Percentiles rank a stretch among this genome's conserved stretches.
These are phyloP conservation scores for Lyophyllum shimeji DNA, from an alignment of 768 basidiomycete species.

Conservation along the genomic window DNA sequence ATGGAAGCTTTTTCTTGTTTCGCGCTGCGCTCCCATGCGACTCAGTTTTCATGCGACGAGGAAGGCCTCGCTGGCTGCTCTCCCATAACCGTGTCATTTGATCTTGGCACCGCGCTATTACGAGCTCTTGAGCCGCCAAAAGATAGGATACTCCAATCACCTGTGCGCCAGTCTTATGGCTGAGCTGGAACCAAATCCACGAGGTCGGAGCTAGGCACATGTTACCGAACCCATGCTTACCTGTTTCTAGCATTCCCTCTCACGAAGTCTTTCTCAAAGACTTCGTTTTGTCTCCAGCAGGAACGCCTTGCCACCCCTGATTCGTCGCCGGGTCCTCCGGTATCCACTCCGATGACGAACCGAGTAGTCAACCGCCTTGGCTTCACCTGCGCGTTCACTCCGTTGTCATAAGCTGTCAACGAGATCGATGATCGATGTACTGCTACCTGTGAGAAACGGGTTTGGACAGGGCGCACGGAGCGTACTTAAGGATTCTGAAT, in stretches of 20 bases:
- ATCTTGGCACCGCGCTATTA: conserved; percentile 16
- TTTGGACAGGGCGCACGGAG: background rate
- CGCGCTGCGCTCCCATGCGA: background rate
- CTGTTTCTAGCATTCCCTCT: conserved; percentile 2
- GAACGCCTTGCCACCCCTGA: conserved; percentile 1
- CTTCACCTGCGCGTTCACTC: conserved; percentile 1
- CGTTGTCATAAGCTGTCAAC: conserved; percentile 1
- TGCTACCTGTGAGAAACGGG: conserved; percentile 1
- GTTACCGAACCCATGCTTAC: conserved; percentile 2
- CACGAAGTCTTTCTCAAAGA: conserved; percentile 2
- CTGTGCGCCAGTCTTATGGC: conserved; percentile 12
- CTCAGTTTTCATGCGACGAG: background rate
- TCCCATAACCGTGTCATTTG: conserved; percentile 6
- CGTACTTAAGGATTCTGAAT: conserved; percentile 4
- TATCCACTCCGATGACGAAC: background rate
- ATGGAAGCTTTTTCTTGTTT: background rate
- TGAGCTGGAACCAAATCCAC: conserved; percentile 10
- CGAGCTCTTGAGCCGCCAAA: background rate
- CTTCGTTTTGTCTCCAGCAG: background rate
- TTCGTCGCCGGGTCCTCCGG: conserved; percentile 1
- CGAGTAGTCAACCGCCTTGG: conserved; percentile 1
- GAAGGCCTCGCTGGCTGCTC: background rate
- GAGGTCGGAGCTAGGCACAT: conserved; percentile 9
- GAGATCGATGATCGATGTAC: background rate
- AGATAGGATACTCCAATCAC: conserved; percentile 14